These are phyloP conservation scores for Mycena citricolor DNA, from an alignment of 1,284 basidiomycete genomes.

Conservation along the genomic window DNA sequence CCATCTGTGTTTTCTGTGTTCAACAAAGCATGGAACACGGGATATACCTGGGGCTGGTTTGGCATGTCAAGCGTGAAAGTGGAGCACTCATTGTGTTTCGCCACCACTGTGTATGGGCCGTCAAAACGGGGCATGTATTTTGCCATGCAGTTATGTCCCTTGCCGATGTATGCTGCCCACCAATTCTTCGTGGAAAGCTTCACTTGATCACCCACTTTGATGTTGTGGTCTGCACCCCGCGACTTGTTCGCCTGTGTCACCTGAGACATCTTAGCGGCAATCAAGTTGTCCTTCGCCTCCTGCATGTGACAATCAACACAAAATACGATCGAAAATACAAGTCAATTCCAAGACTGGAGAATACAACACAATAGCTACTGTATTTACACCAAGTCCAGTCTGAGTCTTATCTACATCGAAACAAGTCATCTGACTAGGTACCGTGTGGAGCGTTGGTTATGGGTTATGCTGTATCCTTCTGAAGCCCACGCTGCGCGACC, in stretches of 20 bases:
- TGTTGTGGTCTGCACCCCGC: conserved; percentile 6
- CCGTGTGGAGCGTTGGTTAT: too few relatives aligned
- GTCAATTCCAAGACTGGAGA: too few relatives aligned
- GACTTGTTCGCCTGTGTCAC: conserved; percentile 21
- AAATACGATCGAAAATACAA: too few relatives aligned
- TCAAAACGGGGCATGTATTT: conserved; percentile 32
- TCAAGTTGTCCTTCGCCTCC: conserved; percentile 13
- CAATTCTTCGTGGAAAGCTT: conserved; percentile 20
- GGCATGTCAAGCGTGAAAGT: conserved; percentile 27
- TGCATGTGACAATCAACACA: background rate
- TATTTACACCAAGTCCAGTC: too few relatives aligned
- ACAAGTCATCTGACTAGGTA: too few relatives aligned
- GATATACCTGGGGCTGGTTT: conserved; percentile 16
- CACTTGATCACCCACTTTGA: conserved; percentile 20
- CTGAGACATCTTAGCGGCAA: conserved; percentile 19
- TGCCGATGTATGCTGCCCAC: conserved; percentile 13
- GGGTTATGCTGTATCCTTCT: too few relatives aligned
- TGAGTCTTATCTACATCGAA: too few relatives aligned
- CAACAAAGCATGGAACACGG: conserved; percentile 30
- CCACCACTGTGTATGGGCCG: conserved; percentile 24
- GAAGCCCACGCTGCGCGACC: too few relatives aligned
- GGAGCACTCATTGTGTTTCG: conserved; percentile 23
- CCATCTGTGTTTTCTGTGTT: too few relatives aligned
- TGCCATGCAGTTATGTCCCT: conserved; percentile 20
- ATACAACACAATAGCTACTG: too few relatives aligned